Percentiles rank a stretch among this genome's conserved stretches.
Evolutionary conservation across 306 rosid species (phyloP).

Genomic region (Quercus alba): DNA sequence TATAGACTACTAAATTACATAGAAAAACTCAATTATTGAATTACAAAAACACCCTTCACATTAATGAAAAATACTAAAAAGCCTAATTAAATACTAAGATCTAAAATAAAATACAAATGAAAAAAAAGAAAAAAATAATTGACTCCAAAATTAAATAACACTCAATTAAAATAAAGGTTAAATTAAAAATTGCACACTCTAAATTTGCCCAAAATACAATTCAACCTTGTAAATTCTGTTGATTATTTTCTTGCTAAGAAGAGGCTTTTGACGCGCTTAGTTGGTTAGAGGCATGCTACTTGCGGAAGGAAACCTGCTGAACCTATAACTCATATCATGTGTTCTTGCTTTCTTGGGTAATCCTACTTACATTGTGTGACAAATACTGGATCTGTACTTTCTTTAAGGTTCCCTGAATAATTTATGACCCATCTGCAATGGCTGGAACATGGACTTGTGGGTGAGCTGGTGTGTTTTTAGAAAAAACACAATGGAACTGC

Average conservation of each 20-base stretch:
- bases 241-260: not conserved
- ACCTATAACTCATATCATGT: not conserved
- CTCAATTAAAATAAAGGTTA: no score
- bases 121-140: no score
- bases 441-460: not conserved
- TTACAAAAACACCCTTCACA: no score
- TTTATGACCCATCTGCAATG: not conserved
- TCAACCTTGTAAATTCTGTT: not conserved
- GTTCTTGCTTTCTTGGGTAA: not conserved
- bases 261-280: not conserved
- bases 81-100: no score
- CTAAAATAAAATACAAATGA: no score
- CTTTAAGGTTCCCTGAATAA: not conserved
- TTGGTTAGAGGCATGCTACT: not conserved
- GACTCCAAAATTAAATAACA: no score
- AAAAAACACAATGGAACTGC: not conserved
- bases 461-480: not conserved
- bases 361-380: not conserved
- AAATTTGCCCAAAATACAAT: no score
- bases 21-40: no score
- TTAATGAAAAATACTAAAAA: no score
- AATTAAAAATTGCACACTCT: no score
- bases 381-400: not conserved
- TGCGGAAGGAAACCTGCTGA: not conserved
- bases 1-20: no score